Evolutionary conservation across 768 basidiomycete species (phyloP).

Genomic region (Naganishia vishniacii): DNA sequence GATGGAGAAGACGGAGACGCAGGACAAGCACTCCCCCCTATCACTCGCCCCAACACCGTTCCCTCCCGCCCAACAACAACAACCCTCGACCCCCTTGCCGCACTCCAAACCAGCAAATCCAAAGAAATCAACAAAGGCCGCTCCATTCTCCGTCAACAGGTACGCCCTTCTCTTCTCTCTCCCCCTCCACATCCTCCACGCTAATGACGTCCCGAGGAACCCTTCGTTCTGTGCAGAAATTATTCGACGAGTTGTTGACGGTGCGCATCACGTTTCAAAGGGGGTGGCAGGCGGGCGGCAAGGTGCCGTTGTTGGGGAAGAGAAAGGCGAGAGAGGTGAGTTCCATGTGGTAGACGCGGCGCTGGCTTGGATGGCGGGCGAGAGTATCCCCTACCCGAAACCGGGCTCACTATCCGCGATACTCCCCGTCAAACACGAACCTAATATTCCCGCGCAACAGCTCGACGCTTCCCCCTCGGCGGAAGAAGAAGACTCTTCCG

Average conservation of each 20-base stretch:
- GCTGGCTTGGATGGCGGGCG: too few species aligned
- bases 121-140: slow-evolving; percentile 62
- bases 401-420: too few species aligned
- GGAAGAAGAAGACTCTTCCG: background rate
- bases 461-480: too few species aligned
- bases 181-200: too few species aligned
- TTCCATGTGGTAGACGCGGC: too few species aligned
- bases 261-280: slow-evolving; percentile 90
- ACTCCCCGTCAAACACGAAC: too few species aligned
- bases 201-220: too few species aligned
- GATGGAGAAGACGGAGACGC: slow-evolving; percentile 13
- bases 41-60: background rate
- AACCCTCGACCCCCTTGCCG: slow-evolving; percentile 42
- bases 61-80: background rate
- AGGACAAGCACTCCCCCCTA: background rate
- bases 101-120: slow-evolving; percentile 36
- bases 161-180: slow-evolving; percentile 45
- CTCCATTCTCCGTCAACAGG: slow-evolving; percentile 77
- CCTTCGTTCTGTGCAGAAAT: too few species aligned
- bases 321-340: slow-evolving; percentile 4
- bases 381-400: too few species aligned
- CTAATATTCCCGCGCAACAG: too few species aligned
- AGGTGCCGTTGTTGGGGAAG: slow-evolving; percentile 55
- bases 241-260: slow-evolving; percentile 84
- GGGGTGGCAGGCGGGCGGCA: slow-evolving; percentile 61